phyloP scores from a whole-genome alignment of 2,329 filamentous ascomycete genomes.

The Phaeosphaeria sp. region DNA sequence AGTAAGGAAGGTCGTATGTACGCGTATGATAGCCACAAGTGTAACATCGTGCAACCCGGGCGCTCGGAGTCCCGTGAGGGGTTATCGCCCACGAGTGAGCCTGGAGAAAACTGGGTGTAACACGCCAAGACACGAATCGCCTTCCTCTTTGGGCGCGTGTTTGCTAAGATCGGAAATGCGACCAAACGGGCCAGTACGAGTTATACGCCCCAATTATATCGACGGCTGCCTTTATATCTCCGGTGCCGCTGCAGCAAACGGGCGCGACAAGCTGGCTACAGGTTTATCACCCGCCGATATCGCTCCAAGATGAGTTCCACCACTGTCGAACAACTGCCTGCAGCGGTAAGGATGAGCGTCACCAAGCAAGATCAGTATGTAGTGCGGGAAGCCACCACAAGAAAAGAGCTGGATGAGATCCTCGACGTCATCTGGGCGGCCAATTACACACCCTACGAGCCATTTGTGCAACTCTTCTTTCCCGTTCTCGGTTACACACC shows the following conservation, averaged over 20 bases:
- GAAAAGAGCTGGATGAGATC: conserved; percentile 38
- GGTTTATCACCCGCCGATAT: conserved; percentile 24
- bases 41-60: conserved; percentile 29
- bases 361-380: conserved; percentile 20
- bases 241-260: conserved; percentile 29
- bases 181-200: conserved; percentile 30
- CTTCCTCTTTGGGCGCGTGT: conserved; percentile 31
- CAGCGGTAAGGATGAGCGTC: conserved; percentile 16
- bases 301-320: conserved; percentile 26
- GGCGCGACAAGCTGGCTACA: conserved; percentile 13
- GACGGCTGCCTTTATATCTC: conserved; percentile 27
- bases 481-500: conserved; percentile 39
- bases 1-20: conserved; percentile 35
- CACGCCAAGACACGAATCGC: conserved; percentile 32
- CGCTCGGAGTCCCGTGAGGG: conserved; percentile 19
- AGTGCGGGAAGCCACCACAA: conserved; percentile 33
- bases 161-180: conserved; percentile 11
- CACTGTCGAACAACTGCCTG: conserved; percentile 13
- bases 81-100: conserved; percentile 22
- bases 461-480: conserved; percentile 43
- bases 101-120: conserved; percentile 18
- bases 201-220: conserved; percentile 20
- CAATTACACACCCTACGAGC: conserved; percentile 45
- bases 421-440: conserved; percentile 45
- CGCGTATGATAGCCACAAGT: conserved; percentile 19